Percentiles rank a stretch among this genome's conserved stretches.
Evolutionary conservation across 2,329 filamentous ascomycete species (phyloP).

Genomic region (Lanzia echinophila): DNA sequence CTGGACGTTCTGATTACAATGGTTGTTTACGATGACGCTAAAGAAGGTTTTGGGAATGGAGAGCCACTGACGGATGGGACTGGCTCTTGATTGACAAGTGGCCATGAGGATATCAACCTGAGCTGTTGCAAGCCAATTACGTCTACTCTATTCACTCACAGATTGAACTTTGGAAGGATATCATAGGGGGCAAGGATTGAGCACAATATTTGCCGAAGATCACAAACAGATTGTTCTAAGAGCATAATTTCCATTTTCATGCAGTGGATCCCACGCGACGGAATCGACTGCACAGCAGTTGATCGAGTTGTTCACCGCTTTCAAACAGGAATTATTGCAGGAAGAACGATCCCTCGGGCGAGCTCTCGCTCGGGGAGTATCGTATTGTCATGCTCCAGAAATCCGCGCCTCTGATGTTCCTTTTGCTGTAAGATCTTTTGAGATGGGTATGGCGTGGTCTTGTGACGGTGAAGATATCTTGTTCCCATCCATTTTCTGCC

Average conservation of each 20-base stretch:
- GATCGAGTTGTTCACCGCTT: constrained; percentile 47
- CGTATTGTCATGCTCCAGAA: constrained; percentile 29
- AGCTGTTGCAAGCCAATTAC: constrained; percentile 21
- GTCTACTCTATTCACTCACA: constrained; percentile 25
- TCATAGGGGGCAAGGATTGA: constrained; percentile 19
- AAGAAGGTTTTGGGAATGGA: constrained; percentile 29
- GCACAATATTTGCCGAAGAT: constrained; percentile 26
- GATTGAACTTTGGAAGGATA: constrained; percentile 15
- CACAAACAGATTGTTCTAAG: constrained; percentile 30
- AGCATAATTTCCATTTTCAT: constrained; percentile 24
- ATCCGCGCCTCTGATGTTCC: constrained; percentile 13
- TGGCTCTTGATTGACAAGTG: constrained; percentile 37
- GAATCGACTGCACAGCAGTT: constrained; percentile 42
- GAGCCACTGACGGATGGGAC: constrained; percentile 37
- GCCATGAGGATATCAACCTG: constrained; percentile 44
- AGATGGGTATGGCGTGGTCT: constrained; percentile 26
- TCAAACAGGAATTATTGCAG: constrained; percentile 33
- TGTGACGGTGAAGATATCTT: constrained; percentile 37
- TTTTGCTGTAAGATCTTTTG: constrained; percentile 14
- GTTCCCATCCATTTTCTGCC: constrained; percentile 31
- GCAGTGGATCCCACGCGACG: constrained; percentile 44
- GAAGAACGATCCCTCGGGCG: constrained; percentile 20
- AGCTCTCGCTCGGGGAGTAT: constrained; percentile 22
- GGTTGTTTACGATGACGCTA: constrained; percentile 46
- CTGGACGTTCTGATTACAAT: constrained; percentile 58